These are phyloP conservation scores for Kwoniella sp. DNA, from an alignment of 768 basidiomycete genomes.

Conservation along the genomic window DNA sequence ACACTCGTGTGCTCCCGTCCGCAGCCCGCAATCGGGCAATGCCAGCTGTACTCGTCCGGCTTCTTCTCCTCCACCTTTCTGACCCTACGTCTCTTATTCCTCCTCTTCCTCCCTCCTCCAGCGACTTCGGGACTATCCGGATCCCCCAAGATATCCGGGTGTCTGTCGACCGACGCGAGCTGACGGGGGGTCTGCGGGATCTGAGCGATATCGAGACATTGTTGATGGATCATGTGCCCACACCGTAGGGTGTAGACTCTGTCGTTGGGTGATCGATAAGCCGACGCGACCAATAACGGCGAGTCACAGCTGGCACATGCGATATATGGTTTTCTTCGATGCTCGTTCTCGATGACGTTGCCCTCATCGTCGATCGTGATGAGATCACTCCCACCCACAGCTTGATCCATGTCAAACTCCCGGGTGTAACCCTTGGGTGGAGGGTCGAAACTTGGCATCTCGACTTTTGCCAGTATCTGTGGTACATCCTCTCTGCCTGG, in stretches of 20 bases:
- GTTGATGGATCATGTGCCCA: constrained; percentile 45
- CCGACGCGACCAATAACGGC: constrained; percentile 36
- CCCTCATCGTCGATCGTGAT: constrained; percentile 42
- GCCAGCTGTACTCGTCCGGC: constrained; percentile 30
- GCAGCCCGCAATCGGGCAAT: constrained; percentile 44
- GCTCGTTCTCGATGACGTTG: constrained; percentile 18
- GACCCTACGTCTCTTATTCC: constrained; percentile 7
- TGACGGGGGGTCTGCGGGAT: constrained; percentile 17
- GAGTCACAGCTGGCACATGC: constrained; percentile 31
- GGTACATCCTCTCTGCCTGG: constrained; percentile 20
- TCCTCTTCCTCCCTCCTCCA: background rate
- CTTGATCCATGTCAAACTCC: constrained; percentile 33
- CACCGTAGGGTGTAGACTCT: constrained; percentile 39
- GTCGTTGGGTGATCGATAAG: constrained; percentile 31
- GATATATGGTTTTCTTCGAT: constrained; percentile 13
- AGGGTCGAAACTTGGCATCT: constrained; percentile 2
- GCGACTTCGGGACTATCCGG: constrained; percentile 9
- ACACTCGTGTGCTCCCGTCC: constrained; percentile 29
- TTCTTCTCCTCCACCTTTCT: constrained; percentile 12
- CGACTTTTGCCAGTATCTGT: constrained; percentile 22
- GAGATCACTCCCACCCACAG: constrained; percentile 2
- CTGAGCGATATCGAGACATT: constrained; percentile 32
- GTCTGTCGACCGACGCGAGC: background rate
- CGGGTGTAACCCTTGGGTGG: constrained; percentile 20
- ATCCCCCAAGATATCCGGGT: too few relatives aligned